Base-by-base conservation (phyloP, 306 rosid genomes). In the Dryas alaskensis region DNA sequence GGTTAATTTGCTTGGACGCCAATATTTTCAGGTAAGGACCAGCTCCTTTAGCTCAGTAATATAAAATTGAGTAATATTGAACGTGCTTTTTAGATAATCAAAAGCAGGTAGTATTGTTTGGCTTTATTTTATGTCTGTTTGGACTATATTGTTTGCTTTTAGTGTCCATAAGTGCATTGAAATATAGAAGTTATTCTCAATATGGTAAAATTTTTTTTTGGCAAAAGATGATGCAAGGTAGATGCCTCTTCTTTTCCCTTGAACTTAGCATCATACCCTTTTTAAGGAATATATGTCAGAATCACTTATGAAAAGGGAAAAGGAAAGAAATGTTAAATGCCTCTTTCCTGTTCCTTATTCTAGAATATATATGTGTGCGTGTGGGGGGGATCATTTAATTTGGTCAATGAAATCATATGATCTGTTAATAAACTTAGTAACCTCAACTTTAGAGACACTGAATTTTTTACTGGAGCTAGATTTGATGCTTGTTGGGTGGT, bases 1-100 rank as follows among this genome's bases (percentile, higher is more conserved):
- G 50, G n/a, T 63, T 27, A 11, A 27, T 64, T 31, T 47, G 73
- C 58, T 75, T 42, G 60, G 65, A 9, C 25, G 54, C 19, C 64
- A 55, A 31, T 47, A 51, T 70, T 11, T 61, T 70, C 83, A 63
- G 80, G 77, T 75, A 70, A 68, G 17, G 48, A 42, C 44, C 58
- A 53, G 65, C 55, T 75, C 50, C 58, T 70, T 65, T 22, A 63
- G 80, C 69, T 75, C 49, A 64, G 64, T 60, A 54, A 50, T 49
- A 7, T 25, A 61, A 14, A 19, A 5, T 4, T 16, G 37, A 19
- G 8, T 2, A 40, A 11, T 19, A 8, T 22, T 14, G 5, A 11
- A 11, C 46, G 4, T 46, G 53, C 42, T 22, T 10, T 65, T 22
- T 66, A 27, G 22, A 65, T 46, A 65, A 46, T 49, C 46, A 40